These are phyloP conservation scores for Monosporascus sp. DNA, from an alignment of 2,329 filamentous ascomycete genomes.

Conservation along the genomic window DNA sequence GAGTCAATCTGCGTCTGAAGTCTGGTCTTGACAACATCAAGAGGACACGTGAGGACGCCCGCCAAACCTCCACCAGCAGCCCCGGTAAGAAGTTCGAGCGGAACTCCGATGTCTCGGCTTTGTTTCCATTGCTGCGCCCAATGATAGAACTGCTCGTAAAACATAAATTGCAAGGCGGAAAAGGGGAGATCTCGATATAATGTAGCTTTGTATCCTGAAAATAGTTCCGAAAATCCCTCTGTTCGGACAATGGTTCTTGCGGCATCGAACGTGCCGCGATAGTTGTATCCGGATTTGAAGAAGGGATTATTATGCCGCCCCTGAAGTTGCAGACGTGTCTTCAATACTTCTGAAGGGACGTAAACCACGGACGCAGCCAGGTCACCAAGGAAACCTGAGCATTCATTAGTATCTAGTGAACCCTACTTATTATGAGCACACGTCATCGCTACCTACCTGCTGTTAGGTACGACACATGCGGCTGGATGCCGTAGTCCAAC, in stretches of 20 bases:
- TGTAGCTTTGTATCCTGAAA: conserved; percentile 96
- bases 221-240: conserved; percentile 81
- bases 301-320: conserved; percentile 92
- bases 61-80: conserved; percentile 87
- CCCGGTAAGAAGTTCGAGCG: conserved; percentile 82
- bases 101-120: conserved; percentile 76
- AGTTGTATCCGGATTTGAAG: conserved; percentile 95
- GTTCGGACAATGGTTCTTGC: conserved; percentile 74
- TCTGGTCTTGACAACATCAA: conserved; percentile 95
- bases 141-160: conserved; percentile 90
- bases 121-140: conserved; percentile 75
- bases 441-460: conserved; percentile 52
- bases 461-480: conserved; percentile 78
- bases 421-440: not conserved
- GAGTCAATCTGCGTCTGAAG: conserved; percentile 81
- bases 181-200: conserved; percentile 92
- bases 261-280: conserved; percentile 78
- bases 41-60: conserved; percentile 87
- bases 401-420: conserved; percentile 7
- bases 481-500: conserved; percentile 76
- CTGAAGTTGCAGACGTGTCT: conserved; percentile 93
- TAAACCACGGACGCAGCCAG: conserved; percentile 88
- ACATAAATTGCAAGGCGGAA: conserved; percentile 93
- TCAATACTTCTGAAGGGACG: conserved; percentile 94
- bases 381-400: conserved; percentile 80